phyloP scores from a whole-genome alignment of 2,329 filamentous ascomycete genomes.

The Huntiella moniliformis region DNA sequence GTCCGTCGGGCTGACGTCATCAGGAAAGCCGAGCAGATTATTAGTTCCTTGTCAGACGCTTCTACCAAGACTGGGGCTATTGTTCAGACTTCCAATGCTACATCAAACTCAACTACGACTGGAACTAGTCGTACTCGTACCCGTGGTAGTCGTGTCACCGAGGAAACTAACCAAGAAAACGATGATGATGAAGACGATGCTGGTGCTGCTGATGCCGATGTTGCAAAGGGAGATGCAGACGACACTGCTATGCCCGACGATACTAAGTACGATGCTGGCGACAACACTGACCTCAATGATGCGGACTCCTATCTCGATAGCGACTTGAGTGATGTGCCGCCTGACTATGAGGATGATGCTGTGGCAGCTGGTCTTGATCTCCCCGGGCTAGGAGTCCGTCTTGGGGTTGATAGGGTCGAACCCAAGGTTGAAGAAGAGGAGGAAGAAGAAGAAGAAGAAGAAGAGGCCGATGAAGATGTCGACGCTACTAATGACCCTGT shows the following conservation, averaged over 20 bases:
- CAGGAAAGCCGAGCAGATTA: slow-evolving; percentile 41
- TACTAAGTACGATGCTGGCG: slow-evolving; percentile 18
- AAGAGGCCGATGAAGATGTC: slow-evolving; percentile 10
- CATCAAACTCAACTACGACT: neutral
- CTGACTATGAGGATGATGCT: slow-evolving; percentile 35
- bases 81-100: neutral
- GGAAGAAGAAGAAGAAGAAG: slow-evolving; percentile 12
- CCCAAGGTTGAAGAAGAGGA: slow-evolving; percentile 11
- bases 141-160: neutral
- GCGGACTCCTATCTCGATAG: slow-evolving; percentile 46
- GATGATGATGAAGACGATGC: slow-evolving; percentile 20
- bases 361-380: neutral
- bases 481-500: slow-evolving; percentile 13
- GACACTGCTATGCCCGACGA: slow-evolving; percentile 12
- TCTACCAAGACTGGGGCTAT: neutral
- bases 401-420: neutral
- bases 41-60: slow-evolving; percentile 15
- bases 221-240: slow-evolving; percentile 14
- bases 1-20: slow-evolving; percentile 39
- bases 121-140: neutral
- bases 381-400: neutral
- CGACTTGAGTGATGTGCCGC: slow-evolving; percentile 45
- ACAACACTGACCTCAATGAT: slow-evolving; percentile 16
- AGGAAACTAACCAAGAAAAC: slow-evolving; percentile 20
- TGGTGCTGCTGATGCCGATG: slow-evolving; percentile 16